Base-by-base conservation (phyloP, 371 early-diverging fungal genomes). In the Capniomyces stellatus region DNA sequence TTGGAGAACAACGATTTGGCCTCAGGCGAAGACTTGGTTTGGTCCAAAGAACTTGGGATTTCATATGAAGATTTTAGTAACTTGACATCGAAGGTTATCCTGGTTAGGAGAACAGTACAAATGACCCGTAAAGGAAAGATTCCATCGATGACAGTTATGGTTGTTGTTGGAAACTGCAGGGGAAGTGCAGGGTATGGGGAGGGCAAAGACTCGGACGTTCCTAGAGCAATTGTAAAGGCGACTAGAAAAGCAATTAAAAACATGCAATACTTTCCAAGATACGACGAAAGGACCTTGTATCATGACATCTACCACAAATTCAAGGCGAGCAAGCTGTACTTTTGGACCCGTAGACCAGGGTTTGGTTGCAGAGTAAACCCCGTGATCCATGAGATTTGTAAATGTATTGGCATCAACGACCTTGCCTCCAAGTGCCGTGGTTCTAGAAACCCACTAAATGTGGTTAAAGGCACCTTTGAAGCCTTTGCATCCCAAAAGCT, bases 121-220 rank as follows among this genome's bases (percentile, higher is more conserved):
- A 82, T 84, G 84, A 89, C 88, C 46, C 74, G 78, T 12, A 86
- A 83, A 51, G 90, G 90, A 55, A 87, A 87, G 58, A 72, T 82
- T n/a, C 81, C 77, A 1, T 74, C 76, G 39, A 82, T 87, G 77
- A 89, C 84, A 46, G 92, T 90, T 0, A 62, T 93, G 46, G 97
- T 94, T 0, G 90, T 93, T 0, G 96, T 95, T 1, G 98, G 96
- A 13, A 89, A 95, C 59, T 89, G 90, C 2, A 76, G 80, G 41
- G 98, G 98, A 0, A 69, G 82, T 21, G 93, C 89, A n/a, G 97
- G 97, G 6, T 89, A 81, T 62, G 97, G 94, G 24, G 88, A 90
- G 64, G 97, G 91, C 43, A 84, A 90, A 63, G 86, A 83, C 43
- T 71, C 75, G 25, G 94, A 92, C 57, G 75, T 74, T 2, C 71